Percentiles rank a stretch among this genome's conserved stretches.
Conservation (phyloP, 176 grass and related monocot species). For the Musa itinerans region DNA sequence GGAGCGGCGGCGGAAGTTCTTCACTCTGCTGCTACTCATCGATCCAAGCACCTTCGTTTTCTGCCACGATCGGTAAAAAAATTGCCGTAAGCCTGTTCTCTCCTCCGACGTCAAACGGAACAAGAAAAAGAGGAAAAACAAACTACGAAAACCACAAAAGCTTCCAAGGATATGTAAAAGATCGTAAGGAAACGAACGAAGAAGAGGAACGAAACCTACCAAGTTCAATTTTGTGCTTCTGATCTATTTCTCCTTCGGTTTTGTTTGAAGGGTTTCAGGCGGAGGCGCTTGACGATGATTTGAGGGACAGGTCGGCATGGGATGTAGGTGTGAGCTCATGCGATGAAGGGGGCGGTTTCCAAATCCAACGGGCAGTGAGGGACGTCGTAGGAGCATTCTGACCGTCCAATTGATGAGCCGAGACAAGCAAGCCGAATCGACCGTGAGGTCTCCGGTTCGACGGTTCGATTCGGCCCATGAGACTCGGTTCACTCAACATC, state of each 20-base stretch:
- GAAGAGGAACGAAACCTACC: not conserved
- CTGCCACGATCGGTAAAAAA: not conserved
- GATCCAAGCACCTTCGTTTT: conserved; percentile 19
- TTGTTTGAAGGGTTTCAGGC: not conserved
- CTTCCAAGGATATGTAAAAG: not conserved
- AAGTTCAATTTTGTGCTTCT: not conserved
- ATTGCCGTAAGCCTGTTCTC: not conserved
- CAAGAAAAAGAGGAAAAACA: not conserved
- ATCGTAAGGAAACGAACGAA: not conserved
- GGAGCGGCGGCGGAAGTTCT: conserved; percentile 65
- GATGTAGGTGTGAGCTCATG: not conserved
- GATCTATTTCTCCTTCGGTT: not conserved
- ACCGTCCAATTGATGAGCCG: not conserved
- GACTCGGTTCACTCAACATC: too few species aligned
- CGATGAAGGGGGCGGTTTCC: too few species aligned
- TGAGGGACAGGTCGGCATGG: not conserved
- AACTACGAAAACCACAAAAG: not conserved
- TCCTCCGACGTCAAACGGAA: not conserved
- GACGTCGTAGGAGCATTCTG: not conserved
- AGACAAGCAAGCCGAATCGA: too few species aligned
- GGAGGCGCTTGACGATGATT: not conserved
- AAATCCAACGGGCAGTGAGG: not conserved
- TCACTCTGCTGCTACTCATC: conserved; percentile 38
- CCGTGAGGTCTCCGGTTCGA: too few species aligned
- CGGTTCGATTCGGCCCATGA: too few species aligned